phyloP scores from a whole-genome alignment of 2,329 filamentous ascomycete genomes.

The Aspergillus phoenicis region DNA sequence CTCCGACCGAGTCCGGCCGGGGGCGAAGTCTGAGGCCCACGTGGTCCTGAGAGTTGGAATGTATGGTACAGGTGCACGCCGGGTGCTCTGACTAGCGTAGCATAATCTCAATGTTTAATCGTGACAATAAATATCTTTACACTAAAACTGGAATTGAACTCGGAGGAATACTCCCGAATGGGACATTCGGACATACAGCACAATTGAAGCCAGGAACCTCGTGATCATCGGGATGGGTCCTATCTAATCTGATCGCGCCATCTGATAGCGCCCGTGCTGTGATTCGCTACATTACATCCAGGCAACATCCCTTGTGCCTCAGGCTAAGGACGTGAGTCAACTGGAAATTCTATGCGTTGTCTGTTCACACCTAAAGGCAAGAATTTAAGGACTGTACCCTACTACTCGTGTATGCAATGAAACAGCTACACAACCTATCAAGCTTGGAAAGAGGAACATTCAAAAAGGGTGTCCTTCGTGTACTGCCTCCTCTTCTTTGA shows the following conservation, averaged over 20 bases:
- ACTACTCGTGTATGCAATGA: too few species aligned
- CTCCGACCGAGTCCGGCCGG: not conserved
- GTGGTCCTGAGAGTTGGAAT: not conserved
- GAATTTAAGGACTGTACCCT: too few species aligned
- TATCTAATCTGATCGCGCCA: conserved; percentile 11
- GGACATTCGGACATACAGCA: not conserved
- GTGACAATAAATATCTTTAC: not conserved
- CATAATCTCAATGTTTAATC: too few species aligned
- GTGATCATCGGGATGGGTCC: not conserved
- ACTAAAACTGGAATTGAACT: not conserved
- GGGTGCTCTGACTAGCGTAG: not conserved
- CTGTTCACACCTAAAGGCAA: too few species aligned
- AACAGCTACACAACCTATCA: too few species aligned
- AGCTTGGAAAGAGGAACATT: too few species aligned
- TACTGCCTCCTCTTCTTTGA: too few species aligned
- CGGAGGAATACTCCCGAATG: not conserved
- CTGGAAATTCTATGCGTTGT: too few species aligned
- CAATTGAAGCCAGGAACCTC: not conserved
- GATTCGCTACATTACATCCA: not conserved
- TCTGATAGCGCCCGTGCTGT: conserved; percentile 1
- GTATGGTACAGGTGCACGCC: not conserved
- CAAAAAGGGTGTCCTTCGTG: too few species aligned
- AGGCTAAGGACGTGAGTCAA: not conserved
- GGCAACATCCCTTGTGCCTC: not conserved
- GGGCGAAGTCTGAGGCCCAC: not conserved